Percentiles rank a stretch among this genome's conserved stretches.
Evolutionary conservation across 495 filamentous ascomycete species (phyloP).

Genomic region (Aspergillus funiculosus): DNA sequence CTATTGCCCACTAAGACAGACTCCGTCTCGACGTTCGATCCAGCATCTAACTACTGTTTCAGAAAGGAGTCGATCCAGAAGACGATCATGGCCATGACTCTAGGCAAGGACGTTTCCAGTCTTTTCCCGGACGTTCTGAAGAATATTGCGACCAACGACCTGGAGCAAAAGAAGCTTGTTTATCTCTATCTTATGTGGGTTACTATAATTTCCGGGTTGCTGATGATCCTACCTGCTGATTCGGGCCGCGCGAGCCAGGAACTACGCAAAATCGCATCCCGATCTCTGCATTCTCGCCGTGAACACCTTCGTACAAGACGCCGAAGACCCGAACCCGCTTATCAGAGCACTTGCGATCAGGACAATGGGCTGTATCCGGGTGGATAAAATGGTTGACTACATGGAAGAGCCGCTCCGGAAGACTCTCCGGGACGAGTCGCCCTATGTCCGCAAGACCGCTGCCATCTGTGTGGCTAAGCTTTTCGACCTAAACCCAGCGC

Average conservation of each 20-base stretch:
- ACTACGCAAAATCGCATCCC: slow-evolving; percentile 99
- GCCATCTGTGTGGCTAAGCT: slow-evolving; percentile 97
- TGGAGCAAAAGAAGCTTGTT: slow-evolving; percentile 99
- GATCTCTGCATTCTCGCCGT: slow-evolving; percentile 98
- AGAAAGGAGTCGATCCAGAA: slow-evolving; percentile 98
- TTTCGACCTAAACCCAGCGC: slow-evolving; percentile 83
- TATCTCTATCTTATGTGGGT: slow-evolving; percentile 96
- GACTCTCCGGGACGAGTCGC: slow-evolving; percentile 93
- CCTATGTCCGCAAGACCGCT: slow-evolving; percentile 96
- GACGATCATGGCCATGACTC: slow-evolving; percentile 99
- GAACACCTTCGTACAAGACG: slow-evolving; percentile 98
- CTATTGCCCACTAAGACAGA: neutral
- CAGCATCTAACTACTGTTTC: slow-evolving; percentile 24
- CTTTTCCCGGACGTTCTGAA: slow-evolving; percentile 98
- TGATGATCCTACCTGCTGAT: slow-evolving; percentile 10
- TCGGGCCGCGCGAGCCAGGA: slow-evolving; percentile 50
- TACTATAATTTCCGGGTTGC: neutral
- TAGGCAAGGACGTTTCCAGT: slow-evolving; percentile 97
- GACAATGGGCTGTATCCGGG: slow-evolving; percentile 98
- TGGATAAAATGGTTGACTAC: slow-evolving; percentile 99
- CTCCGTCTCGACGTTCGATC: neutral
- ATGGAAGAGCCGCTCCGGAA: slow-evolving; percentile 98
- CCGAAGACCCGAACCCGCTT: slow-evolving; percentile 96
- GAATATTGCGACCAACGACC: slow-evolving; percentile 91
- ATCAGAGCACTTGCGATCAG: slow-evolving; percentile 91